Base-by-base conservation (phyloP, 1,284 basidiomycete genomes). In the Melanopsichium pennsylvanicum region DNA sequence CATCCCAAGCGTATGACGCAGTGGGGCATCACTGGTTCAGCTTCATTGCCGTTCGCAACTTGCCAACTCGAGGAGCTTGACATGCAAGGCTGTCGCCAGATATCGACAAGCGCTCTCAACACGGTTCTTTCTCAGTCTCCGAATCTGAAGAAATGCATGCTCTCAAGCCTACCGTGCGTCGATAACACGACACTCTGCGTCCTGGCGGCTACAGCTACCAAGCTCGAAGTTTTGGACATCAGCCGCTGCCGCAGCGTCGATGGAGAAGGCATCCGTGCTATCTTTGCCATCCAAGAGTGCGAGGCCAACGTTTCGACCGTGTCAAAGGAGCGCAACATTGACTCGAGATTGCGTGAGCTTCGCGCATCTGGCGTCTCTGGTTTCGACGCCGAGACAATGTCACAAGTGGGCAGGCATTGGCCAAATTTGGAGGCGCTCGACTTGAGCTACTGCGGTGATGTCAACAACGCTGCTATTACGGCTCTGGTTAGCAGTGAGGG, bases 341-440 rank as follows among this genome's bases (percentile, higher is more conserved):
- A 12, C 0, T 69, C 66, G 3, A 26, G 16, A 23, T 58, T 72
- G 44, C 40, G 48, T 16, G 54, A 51, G 42, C 84, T 94, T 16
- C 84, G 87, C 26, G 71, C 92, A 9, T 87, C 85, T 5, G 90
- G 89, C 0, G 78, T 94, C 42, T 85, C 84, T 71, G 83, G 86
- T 39, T 81, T 88, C 41, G 84, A 86, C 12, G 87, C 88, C 68
- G 82, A 83, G 7, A 85, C 87, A 59, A 85, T 95, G 84, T 77
- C 54, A 5, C 45, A 43, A 21, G 38, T 74, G 10, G 72, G 69
- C n/a, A 16, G 81, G 82, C 11, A 83, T 91, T 63, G 58, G 58
- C 52, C 69, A n/a, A 63, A 84, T 66, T 85, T 95, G 11, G 88
- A 91, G 78, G 85, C 90, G n/a, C 84, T 96, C 9, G 92, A 95